These are phyloP conservation scores for Penicillium hesseltinei DNA, from an alignment of 2,329 filamentous ascomycete genomes.

Conservation along the genomic window DNA sequence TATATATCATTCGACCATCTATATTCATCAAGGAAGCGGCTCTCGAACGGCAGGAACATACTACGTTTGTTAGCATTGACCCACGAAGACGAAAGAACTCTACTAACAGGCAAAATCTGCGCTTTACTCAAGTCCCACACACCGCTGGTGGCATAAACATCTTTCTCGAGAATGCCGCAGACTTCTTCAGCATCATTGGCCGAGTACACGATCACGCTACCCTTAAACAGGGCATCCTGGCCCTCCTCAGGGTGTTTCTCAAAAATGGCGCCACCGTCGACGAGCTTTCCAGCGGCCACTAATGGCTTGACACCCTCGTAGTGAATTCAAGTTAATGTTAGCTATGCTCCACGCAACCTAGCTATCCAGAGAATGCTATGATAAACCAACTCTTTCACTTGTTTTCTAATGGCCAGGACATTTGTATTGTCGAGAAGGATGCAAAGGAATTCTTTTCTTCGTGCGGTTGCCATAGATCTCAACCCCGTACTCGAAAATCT, in stretches of 20 bases:
- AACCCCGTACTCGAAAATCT: too few relatives aligned
- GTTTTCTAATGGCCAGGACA: too few relatives aligned
- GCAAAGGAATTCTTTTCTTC: too few relatives aligned
- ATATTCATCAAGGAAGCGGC: background rate
- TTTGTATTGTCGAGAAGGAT: too few relatives aligned
- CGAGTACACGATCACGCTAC: constrained; percentile 21
- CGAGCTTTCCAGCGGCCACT: constrained; percentile 11
- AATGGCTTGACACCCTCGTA: constrained; percentile 4
- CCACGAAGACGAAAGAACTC: background rate
- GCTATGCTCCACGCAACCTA: too few relatives aligned
- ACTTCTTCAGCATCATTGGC: constrained; percentile 15
- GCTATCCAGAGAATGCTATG: too few relatives aligned
- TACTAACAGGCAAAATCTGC: constrained; percentile 17
- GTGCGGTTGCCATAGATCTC: too few relatives aligned
- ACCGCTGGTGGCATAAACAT: constrained; percentile 20
- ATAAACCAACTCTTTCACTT: too few relatives aligned
- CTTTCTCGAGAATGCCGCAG: constrained; percentile 13
- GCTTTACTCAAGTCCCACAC: constrained; percentile 22
- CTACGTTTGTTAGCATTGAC: background rate
- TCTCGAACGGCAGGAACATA: background rate
- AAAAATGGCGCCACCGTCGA: constrained; percentile 22
- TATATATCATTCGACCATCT: background rate
- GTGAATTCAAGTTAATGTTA: too few relatives aligned
- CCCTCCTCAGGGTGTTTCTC: constrained; percentile 12
- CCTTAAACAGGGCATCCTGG: constrained; percentile 13